Evolutionary conservation across 257 asterid genomes (phyloP).

Genomic region (Solanum sejunctum): DNA sequence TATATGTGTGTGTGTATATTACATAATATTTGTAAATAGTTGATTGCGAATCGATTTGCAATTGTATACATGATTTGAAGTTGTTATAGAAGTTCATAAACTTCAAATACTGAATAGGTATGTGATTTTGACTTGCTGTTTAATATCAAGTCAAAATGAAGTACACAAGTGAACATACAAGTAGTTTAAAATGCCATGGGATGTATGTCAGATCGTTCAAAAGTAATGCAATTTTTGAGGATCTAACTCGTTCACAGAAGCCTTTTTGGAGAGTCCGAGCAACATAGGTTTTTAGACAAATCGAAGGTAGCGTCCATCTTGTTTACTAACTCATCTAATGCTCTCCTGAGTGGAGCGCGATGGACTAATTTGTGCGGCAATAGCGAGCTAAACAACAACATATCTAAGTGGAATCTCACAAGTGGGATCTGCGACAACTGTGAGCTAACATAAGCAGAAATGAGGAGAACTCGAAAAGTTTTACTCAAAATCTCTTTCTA

Average conservation of each 20-base stretch:
- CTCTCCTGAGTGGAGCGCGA: not conserved
- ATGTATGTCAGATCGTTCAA: not conserved
- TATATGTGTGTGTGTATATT: too few relatives aligned
- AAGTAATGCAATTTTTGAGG: not conserved
- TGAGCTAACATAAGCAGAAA: not conserved
- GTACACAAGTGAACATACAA: not conserved
- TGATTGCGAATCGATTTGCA: not conserved
- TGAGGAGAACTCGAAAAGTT: not conserved
- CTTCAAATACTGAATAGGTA: not conserved
- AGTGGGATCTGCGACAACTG: too few relatives aligned
- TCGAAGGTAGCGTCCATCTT: not conserved
- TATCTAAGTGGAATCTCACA: too few relatives aligned
- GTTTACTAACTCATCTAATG: not conserved
- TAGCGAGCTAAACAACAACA: not conserved
- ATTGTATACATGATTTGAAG: not conserved
- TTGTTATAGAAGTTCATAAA: not conserved
- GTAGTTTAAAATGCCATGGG: not conserved
- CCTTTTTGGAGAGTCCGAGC: not conserved
- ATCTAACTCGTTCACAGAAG: not conserved
- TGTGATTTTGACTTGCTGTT: not conserved
- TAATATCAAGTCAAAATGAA: not conserved
- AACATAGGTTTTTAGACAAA: not conserved
- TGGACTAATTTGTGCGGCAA: not conserved
- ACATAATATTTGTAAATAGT: not conserved
- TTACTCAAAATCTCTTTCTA: not conserved